These are phyloP conservation scores for Coemansia sp. DNA, from an alignment of 192 early-diverging fungal genomes.

Conservation along the genomic window DNA sequence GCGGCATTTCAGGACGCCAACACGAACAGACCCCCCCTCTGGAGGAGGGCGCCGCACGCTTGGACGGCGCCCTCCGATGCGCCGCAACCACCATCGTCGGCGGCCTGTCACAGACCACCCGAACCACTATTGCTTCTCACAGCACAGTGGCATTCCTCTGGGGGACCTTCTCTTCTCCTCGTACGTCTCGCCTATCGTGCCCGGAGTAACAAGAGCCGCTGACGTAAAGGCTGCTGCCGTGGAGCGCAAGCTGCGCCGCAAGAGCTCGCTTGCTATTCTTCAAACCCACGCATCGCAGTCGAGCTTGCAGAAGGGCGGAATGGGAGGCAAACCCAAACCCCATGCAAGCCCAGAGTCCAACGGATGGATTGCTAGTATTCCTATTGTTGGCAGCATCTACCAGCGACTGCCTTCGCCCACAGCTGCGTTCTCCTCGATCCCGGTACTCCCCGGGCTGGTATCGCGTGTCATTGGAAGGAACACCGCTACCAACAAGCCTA, in stretches of 20 bases:
- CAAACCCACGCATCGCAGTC: slow-evolving; percentile 1
- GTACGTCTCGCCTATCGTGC: slow-evolving; percentile 49
- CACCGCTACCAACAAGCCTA: neutral
- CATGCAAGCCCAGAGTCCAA: neutral
- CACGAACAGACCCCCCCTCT: neutral
- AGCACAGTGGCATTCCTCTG: slow-evolving; percentile 73
- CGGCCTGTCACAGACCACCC: slow-evolving; percentile 52
- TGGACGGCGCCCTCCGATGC: slow-evolving; percentile 15
- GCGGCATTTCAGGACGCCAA: slow-evolving; percentile 14
- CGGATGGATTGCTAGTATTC: slow-evolving; percentile 41
- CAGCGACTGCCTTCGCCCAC: slow-evolving; percentile 33
- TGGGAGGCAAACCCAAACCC: neutral
- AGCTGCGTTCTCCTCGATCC: slow-evolving; percentile 20
- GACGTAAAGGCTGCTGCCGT: slow-evolving; percentile 36
- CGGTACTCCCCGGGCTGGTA: slow-evolving; percentile 31
- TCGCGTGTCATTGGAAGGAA: slow-evolving; percentile 30
- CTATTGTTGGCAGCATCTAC: slow-evolving; percentile 37
- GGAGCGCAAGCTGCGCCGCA: slow-evolving; percentile 39
- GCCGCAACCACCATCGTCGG: slow-evolving; percentile 27
- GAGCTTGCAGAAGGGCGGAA: neutral
- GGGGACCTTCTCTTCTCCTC: slow-evolving; percentile 76
- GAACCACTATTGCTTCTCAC: slow-evolving; percentile 78
- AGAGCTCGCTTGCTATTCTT: slow-evolving; percentile 20
- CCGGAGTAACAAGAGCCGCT: slow-evolving; percentile 47
- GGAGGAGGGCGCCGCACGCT: slow-evolving; percentile 10